Evolutionary conservation across 2,329 filamentous ascomycete species (phyloP), one percentile per base, ranked within the genome.

Genomic region (Rhinocladiella similis): DNA sequence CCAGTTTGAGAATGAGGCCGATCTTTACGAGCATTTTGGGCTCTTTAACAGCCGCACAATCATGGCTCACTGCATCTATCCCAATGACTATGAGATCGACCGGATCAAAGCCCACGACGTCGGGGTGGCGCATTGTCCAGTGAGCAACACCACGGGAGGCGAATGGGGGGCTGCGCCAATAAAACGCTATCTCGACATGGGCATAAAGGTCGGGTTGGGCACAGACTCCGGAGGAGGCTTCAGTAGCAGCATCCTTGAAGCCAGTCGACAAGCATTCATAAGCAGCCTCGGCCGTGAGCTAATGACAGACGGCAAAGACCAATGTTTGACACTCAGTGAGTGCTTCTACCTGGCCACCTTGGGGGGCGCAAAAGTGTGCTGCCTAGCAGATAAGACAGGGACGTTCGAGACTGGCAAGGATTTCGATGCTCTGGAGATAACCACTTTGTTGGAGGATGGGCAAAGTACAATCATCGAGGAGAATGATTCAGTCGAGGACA

Each of bases 41-140:
- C 71, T 87, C 5, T 72, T 87, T 10, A 77, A 71, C 1, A 52
- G 67, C 5, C 75, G 78, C 7, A 78, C 80, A 1, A 83, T 87
- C 56, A 75, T 87, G 0, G 84, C 84, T 0, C 84, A 87, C 67
- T 87, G 84, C 71, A 85, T 80, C 56, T 75, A 81, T 65, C 80
- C 85, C 74, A 77, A 70, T 5, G 53, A 56, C 4, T 74, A 79
- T 36, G 84, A 87, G 66, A 75, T 79, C 47, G 62, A 66, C 1
- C 72, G 73, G 14, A 61, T 87, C 4, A 60, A 66, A 10, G 67
- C 70, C 5, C 70, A 79, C 1, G 68, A 69, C 1, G 83, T 81
- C 59, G 82, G 83, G 20, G 73, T 86, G 1, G 81, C 83, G 0
- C 83, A 86, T 64, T 86, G 83, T 56, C 83, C 83, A 0, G 75